Evolutionary conservation across 2,329 filamentous ascomycete genomes (phyloP).

Genomic region (Pseudonectria buxi): DNA sequence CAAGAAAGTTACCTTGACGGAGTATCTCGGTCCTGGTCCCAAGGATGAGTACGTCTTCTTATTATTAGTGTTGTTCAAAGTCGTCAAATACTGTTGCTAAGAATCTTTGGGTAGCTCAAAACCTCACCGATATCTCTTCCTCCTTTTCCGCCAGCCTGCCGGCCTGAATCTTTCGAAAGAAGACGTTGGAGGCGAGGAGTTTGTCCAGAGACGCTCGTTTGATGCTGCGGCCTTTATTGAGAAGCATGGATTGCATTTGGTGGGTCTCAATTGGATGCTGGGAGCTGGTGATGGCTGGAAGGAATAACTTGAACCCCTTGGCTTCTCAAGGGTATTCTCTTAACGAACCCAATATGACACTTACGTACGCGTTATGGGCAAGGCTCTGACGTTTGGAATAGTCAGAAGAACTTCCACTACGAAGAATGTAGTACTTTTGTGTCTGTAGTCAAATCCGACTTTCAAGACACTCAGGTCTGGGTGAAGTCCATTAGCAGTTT

Average conservation of each 20-base stretch:
- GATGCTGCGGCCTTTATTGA: conserved; percentile 32
- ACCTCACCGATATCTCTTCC: conserved; percentile 41
- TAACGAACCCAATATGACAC: too few species aligned
- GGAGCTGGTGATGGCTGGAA: conserved; percentile 39
- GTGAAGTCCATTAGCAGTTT: too few species aligned
- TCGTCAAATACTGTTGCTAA: background rate
- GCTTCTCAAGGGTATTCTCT: too few species aligned
- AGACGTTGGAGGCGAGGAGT: conserved; percentile 41
- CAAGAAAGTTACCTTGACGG: conserved; percentile 28
- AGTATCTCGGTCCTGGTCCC: conserved; percentile 38
- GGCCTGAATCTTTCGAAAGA: conserved; percentile 29
- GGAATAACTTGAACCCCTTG: conserved; percentile 6
- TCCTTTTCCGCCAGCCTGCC: conserved; percentile 36
- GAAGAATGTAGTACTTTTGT: too few species aligned
- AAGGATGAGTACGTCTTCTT: conserved; percentile 36
- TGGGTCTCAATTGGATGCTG: conserved; percentile 40
- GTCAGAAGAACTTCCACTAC: too few species aligned
- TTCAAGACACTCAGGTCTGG: too few species aligned
- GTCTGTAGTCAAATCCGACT: too few species aligned
- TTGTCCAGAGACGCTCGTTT: conserved; percentile 38
- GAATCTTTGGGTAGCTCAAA: conserved; percentile 29
- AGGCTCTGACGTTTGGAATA: too few species aligned
- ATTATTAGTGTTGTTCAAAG: background rate
- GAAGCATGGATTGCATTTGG: conserved; percentile 31
- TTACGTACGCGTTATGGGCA: too few species aligned